Base-by-base conservation (phyloP, 176 grass and related monocot species). In the Lolium perenne region DNA sequence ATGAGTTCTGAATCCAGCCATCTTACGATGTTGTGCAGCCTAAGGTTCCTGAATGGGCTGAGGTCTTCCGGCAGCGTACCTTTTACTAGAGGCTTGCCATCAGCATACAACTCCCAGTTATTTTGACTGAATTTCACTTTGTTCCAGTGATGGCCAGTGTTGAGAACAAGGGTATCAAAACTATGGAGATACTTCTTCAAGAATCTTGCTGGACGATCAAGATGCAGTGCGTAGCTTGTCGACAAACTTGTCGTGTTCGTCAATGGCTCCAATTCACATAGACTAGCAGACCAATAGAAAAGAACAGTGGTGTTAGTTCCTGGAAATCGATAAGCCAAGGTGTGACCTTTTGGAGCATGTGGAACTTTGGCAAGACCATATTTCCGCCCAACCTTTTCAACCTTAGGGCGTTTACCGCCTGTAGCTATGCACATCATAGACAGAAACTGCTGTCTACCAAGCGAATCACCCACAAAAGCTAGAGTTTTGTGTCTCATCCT, bases 111-210 rank as follows among this genome's bases (percentile, higher is more conserved):
- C 70, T 92, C 74, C 95, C 95, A 97, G 38, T 79, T 62, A 38
- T 97, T 93, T 79, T 84, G 82, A 13, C 78, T 80, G 75, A 97
- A 97, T 77, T 91, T 94, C 32, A 82, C 90, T 86, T 87, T 94
- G 77, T 93, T 97, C 90, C 95, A 97, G 54, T 97, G 95, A 77
- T 97, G 95, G 26, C 95, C 92, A 3, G 95, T 97, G 88, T 97
- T 97, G 41, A 97, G 84, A 26, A 97, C 88, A 23, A 97, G 84
- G n/a, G 92, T 79, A 81, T 97, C 88, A 82, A 94, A 93, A 76
- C 69, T 79, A 26, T 74, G 56, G 47, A 97, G 74, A 90, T 94
- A 89, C 77, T 80, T 81, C 86, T 89, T 89, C 69, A 97, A 79
- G 67, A 97, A 97, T 63, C 84, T 86, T 59, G 78, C 95, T 20